Evolutionary conservation across 768 basidiomycete species (phyloP).

Genomic region (Lentinus brumalis): DNA sequence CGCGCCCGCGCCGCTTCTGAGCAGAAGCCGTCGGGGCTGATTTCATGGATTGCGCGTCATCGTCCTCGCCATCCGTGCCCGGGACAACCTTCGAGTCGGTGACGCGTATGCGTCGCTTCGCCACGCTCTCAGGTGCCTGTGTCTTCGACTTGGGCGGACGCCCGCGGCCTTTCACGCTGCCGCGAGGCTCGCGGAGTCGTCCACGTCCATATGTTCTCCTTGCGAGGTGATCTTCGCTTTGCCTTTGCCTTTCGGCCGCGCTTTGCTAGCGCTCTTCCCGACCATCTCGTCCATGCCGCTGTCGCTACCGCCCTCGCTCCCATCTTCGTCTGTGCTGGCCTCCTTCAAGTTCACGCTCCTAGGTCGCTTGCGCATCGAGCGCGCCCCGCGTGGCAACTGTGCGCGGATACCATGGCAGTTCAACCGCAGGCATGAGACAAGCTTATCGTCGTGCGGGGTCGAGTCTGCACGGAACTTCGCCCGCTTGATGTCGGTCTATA

Average conservation of each 20-base stretch:
- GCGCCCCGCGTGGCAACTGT: constrained; percentile 24
- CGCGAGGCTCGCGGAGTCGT: constrained; percentile 23
- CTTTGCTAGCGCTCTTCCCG: constrained; percentile 15
- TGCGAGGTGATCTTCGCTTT: constrained; percentile 20
- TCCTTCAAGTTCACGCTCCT: constrained; percentile 30
- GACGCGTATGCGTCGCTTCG: constrained; percentile 13
- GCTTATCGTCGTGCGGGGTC: constrained; percentile 64
- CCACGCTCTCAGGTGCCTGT: constrained; percentile 8
- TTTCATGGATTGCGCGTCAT: constrained; percentile 12
- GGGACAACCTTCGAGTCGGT: constrained; percentile 15
- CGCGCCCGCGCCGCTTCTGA: constrained; percentile 21
- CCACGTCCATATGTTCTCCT: constrained; percentile 30
- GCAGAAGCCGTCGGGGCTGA: constrained; percentile 13
- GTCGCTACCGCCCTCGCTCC: constrained; percentile 31
- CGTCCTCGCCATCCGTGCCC: constrained; percentile 20
- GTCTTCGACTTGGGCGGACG: constrained; percentile 21
- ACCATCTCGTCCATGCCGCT: constrained; percentile 36
- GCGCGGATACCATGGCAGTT: constrained; percentile 52
- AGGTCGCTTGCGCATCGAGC: constrained; percentile 29
- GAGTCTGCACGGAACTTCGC: constrained; percentile 82
- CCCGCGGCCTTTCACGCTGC: constrained; percentile 21
- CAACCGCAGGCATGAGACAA: constrained; percentile 56
- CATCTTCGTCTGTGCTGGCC: constrained; percentile 29
- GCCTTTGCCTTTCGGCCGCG: constrained; percentile 20
- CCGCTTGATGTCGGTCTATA: constrained; percentile 69